Base-by-base conservation (phyloP, 306 rosid genomes). In the Citrullus amarus region DNA sequence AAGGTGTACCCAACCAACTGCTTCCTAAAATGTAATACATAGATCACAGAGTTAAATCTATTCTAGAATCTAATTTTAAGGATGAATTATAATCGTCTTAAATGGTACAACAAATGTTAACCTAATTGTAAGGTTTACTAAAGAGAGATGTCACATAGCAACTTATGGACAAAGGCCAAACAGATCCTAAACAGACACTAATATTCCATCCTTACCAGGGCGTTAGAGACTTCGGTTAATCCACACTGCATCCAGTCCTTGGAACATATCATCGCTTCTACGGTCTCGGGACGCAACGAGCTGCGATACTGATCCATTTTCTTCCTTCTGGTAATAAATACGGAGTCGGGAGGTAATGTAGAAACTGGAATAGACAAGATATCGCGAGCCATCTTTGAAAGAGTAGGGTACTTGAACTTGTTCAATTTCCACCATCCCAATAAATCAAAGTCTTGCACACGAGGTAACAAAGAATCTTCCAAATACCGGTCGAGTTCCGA, bases 381-480 rank as follows among this genome's bases (percentile, higher is more conserved):
- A 82, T 95, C 98, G 3, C 97, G 88, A 59, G 97, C 97, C 97
- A 95, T 95, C 82, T 89, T 95, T 55, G 97, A 95, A 66, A 95
- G 97, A 17, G 93, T 95, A 4, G 98, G 98, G 81, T 91, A 95
- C 84, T 92, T 95, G 79, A 89, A 79, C 83, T 87, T 95, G 88
- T 95, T 95, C 54, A 95, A 84, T 84, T 87, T 95, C 98, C 98
- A 95, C 98, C 98, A 95, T 75, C 93, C 91, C 51, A 89, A 70
- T 9, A 91, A 93, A 43, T 95, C 97, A 7, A 95, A 91, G 25
- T 95, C 97, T 36, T 91, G 91, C 75, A 86, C 89, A 34, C 98
- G 94, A 1, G 97, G 97, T 65, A 92, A 80, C 81, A 92, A 68
- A 4, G 98, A 91, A 75, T 95, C 98, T 43, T 95, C 97, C 84